A percentile compares a stretch with the other conserved stretches of the same genome.
Conservation (phyloP, 768 basidiomycete species). For the Lactarius sanguifluus region DNA sequence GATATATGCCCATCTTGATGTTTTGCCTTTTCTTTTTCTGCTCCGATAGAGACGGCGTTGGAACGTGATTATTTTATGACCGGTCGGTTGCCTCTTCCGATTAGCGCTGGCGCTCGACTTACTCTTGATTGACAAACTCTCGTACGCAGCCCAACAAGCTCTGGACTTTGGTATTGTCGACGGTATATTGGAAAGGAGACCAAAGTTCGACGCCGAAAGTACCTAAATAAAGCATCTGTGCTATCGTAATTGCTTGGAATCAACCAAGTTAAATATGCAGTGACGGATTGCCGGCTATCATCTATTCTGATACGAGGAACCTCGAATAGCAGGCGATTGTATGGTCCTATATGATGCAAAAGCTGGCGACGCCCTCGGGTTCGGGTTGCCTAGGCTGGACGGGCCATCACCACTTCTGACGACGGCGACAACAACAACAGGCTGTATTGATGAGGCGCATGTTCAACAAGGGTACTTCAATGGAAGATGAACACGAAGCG, state of each 20-base stretch:
- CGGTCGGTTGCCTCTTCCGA: slow-evolving; percentile 43
- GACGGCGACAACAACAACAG: slow-evolving; percentile 10
- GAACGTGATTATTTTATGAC: slow-evolving; percentile 98
- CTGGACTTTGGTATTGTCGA: slow-evolving; percentile 91
- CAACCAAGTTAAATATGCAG: background rate
- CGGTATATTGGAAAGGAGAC: slow-evolving; percentile 80
- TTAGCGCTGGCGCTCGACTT: slow-evolving; percentile 27
- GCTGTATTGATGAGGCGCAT: background rate
- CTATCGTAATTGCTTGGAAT: background rate
- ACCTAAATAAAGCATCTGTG: slow-evolving; percentile 10
- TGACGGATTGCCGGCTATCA: background rate
- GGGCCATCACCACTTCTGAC: background rate
- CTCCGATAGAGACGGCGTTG: slow-evolving; percentile 69
- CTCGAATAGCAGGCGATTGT: background rate
- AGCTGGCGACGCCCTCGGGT: background rate
- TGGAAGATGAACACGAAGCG: slow-evolving; percentile 27
- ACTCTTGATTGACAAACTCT: slow-evolving; percentile 27
- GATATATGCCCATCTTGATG: slow-evolving; percentile 22
- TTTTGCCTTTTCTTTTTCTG: slow-evolving; percentile 28
- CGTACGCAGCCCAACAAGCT: slow-evolving; percentile 72
- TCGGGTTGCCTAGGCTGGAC: background rate
- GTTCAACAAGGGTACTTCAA: background rate
- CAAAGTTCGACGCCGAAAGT: slow-evolving; percentile 45
- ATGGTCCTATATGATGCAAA: slow-evolving; percentile 1
- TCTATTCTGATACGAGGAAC: slow-evolving; percentile 5